These are phyloP conservation scores for Zymoseptoria tritici DNA, from an alignment of 2,329 filamentous ascomycete species.

Conservation along the genomic window DNA sequence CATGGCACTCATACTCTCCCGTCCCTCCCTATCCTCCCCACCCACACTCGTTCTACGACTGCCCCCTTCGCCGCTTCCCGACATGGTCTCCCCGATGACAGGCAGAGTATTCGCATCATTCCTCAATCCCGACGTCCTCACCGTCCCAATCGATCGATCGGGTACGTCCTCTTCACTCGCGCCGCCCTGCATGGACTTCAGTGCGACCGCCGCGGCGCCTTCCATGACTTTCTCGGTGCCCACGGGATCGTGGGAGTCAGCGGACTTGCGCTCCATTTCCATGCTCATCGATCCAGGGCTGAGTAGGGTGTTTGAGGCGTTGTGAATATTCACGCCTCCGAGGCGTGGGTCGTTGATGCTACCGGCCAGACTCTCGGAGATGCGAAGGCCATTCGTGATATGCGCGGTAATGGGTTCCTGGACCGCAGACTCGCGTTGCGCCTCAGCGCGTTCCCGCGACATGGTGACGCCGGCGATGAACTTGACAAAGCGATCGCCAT, in stretches of 20 bases:
- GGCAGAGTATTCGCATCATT: conserved; percentile 49
- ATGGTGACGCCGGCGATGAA: conserved; percentile 90
- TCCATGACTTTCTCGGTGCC: conserved; percentile 50
- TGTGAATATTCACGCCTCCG: conserved; percentile 31
- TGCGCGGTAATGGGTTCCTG: conserved; percentile 17
- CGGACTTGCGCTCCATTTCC: neutral
- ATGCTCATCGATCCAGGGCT: neutral
- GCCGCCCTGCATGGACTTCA: conserved; percentile 48
- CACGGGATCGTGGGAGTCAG: conserved; percentile 15
- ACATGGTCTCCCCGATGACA: conserved; percentile 65
- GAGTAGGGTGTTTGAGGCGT: conserved; percentile 9
- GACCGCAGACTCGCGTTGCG: conserved; percentile 30
- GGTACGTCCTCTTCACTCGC: conserved; percentile 51
- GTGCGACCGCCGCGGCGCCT: conserved; percentile 54
- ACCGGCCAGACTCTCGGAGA: conserved; percentile 5
- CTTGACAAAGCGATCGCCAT: conserved; percentile 87
- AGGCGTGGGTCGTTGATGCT: conserved; percentile 33
- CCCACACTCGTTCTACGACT: neutral
- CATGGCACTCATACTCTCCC: neutral
- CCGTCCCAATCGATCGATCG: conserved; percentile 53
- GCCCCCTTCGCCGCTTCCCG: conserved; percentile 1
- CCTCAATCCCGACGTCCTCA: conserved; percentile 41
- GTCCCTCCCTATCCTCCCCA: neutral
- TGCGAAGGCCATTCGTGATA: conserved; percentile 16
- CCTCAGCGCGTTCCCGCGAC: conserved; percentile 73